Percentiles rank a stretch among this genome's conserved stretches.
phyloP scores from a whole-genome alignment of 495 filamentous ascomycete genomes.

The Podospora pseudocomata region DNA sequence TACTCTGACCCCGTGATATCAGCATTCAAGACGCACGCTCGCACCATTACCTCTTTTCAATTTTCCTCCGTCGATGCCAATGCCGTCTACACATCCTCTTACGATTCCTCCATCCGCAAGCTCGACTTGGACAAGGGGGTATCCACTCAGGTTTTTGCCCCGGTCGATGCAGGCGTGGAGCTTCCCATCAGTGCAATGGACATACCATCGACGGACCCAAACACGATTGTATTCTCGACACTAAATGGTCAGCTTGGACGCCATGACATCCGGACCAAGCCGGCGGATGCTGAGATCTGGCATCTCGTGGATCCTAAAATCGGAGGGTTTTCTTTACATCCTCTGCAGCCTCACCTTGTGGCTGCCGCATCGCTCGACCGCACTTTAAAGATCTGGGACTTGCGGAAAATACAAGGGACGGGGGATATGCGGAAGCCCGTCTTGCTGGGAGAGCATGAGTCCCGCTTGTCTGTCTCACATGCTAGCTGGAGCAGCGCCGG shows the following conservation, averaged over 20 bases:
- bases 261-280: slow-evolving; percentile 65
- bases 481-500: slow-evolving; percentile 81
- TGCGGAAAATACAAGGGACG: slow-evolving; percentile 68
- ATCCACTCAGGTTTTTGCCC: slow-evolving; percentile 75
- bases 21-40: slow-evolving; percentile 81
- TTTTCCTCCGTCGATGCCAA: slow-evolving; percentile 68
- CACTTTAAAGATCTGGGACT: slow-evolving; percentile 86
- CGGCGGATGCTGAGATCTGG: slow-evolving; percentile 58
- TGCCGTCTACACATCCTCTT: slow-evolving; percentile 80
- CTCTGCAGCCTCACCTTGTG: slow-evolving; percentile 71
- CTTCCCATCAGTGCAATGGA: slow-evolving; percentile 79
- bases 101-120: slow-evolving; percentile 88
- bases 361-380: slow-evolving; percentile 90
- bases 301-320: slow-evolving; percentile 91
- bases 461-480: slow-evolving; percentile 80
- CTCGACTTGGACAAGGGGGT: slow-evolving; percentile 77
- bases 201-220: slow-evolving; percentile 63
- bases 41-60: slow-evolving; percentile 81
- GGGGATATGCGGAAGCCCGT: slow-evolving; percentile 53
- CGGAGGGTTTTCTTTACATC: slow-evolving; percentile 84
- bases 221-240: slow-evolving; percentile 82
- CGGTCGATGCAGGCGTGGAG: slow-evolving; percentile 62
- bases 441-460: slow-evolving; percentile 76
- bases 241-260: slow-evolving; percentile 75
- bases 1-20: slow-evolving; percentile 66